These are phyloP conservation scores for Volvox reticuliferus DNA, from an alignment of 139 green algal genomes.

Conservation along the genomic window DNA sequence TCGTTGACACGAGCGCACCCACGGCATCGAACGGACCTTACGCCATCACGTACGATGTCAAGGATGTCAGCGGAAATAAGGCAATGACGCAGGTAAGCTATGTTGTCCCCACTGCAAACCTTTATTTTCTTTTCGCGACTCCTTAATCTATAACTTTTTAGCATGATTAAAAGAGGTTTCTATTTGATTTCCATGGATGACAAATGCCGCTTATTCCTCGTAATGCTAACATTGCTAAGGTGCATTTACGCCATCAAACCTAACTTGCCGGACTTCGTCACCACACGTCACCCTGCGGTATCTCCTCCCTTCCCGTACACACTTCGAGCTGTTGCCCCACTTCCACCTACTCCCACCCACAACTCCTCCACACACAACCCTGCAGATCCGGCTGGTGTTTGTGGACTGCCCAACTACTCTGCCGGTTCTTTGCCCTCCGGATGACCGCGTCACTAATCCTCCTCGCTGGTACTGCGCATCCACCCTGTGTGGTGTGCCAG, in stretches of 20 bases:
- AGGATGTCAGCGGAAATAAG: constrained; percentile 55
- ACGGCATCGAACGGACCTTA: constrained; percentile 46
- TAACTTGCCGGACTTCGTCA: too few relatives aligned
- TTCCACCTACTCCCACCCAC: neutral
- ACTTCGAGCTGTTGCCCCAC: neutral
- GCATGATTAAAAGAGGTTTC: too few relatives aligned
- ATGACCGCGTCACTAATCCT: constrained; percentile 11
- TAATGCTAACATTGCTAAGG: too few relatives aligned
- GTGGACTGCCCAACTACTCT: constrained; percentile 42
- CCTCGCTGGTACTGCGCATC: constrained; percentile 35
- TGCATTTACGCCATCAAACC: too few relatives aligned
- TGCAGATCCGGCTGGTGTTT: constrained; percentile 54
- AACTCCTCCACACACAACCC: neutral
- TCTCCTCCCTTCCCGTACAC: neutral
- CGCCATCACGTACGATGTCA: constrained; percentile 59
- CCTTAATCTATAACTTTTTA: too few relatives aligned
- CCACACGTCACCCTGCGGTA: too few relatives aligned
- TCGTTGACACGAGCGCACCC: constrained; percentile 45
- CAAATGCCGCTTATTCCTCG: too few relatives aligned
- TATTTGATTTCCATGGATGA: too few relatives aligned
- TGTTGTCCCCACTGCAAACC: too few relatives aligned
- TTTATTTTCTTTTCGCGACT: too few relatives aligned
- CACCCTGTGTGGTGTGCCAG: constrained; percentile 30
- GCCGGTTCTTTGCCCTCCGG: constrained; percentile 16
- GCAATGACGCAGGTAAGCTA: constrained; percentile 12